Percentiles rank a stretch among this genome's conserved stretches.
These are phyloP conservation scores for Kwoniella shandongensis DNA, from an alignment of 768 basidiomycete species.

Conservation along the genomic window DNA sequence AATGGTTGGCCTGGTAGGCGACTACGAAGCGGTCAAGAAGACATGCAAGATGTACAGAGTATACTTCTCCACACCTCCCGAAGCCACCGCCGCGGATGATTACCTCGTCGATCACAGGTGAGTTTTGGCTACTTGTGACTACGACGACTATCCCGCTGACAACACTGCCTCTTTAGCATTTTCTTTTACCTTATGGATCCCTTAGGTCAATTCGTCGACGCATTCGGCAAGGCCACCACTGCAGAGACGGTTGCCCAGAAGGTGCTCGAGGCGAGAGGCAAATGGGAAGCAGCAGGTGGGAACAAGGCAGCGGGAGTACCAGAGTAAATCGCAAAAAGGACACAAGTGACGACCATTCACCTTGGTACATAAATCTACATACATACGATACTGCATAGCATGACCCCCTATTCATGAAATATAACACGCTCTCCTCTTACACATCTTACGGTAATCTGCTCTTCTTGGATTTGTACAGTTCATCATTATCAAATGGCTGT, in stretches of 20 bases:
- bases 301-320: constrained; percentile 38
- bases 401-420: too few relatives aligned
- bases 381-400: neutral
- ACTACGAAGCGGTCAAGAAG: constrained; percentile 78
- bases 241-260: constrained; percentile 64
- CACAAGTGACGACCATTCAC: neutral
- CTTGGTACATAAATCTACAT: neutral
- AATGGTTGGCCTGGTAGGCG: constrained; percentile 81
- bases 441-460: neutral
- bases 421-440: neutral
- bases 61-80: constrained; percentile 88
- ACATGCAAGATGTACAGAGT: constrained; percentile 95
- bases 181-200: constrained; percentile 99
- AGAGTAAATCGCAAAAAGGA: neutral
- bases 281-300: constrained; percentile 53
- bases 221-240: constrained; percentile 81
- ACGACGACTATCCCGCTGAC: neutral
- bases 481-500: constrained; percentile 13
- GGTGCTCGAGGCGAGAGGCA: constrained; percentile 53
- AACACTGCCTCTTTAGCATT: constrained; percentile 65
- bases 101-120: constrained; percentile 83
- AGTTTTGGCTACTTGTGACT: constrained; percentile 11
- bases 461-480: constrained; percentile 3
- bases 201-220: constrained; percentile 87
- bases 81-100: constrained; percentile 76